Base-by-base conservation (phyloP, 352 stramenopile genomes). In the Pythium grandisporangium region DNA sequence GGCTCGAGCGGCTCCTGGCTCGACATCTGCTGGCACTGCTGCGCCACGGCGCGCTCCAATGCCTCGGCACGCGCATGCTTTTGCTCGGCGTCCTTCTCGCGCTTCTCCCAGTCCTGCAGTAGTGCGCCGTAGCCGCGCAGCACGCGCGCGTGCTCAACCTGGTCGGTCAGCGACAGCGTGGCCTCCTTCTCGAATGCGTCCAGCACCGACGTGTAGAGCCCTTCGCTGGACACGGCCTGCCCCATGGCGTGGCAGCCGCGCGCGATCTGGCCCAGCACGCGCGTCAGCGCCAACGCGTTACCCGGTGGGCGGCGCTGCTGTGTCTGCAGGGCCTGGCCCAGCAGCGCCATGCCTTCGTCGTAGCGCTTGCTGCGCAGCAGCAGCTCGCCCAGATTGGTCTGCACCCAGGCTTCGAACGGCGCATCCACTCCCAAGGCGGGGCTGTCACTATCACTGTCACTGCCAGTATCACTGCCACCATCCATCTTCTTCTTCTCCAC, bases 181-280 rank as follows among this genome's bases (percentile, higher is more conserved):
- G 41, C 13, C 40, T 83, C 72, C 29, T 79, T 79, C 46, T 82
- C 75, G 37, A 80, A 85, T 26, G 75, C 51, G 45, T 88, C 70
- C 23, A 85, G 48, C 4, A 79, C 75, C 6, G 65, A 79, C 44
- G 74, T 70, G 58, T 83, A 82, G 7, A 88, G 42, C 2, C 71
- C 75, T 51, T 88, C 75, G 35, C 67, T 75, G 10, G 71, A 83
- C 40, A 88, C 75, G 32, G 75, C 71, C 49, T 88, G 75, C 13
- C 66, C 69, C 19, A 83, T 55, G 0, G 34, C 40, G 41, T 88
- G 75, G 47, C 70, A 84, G 14, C 66, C 75, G n/a, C 61, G 60
- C 0, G 75, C 75, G 42, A 88, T 82, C 38, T 79, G 65, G 37
- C 70, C 55, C 46, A 88, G 55, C 26, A 85, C 70, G 23, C 75